Evolutionary conservation across 495 filamentous ascomycete species (phyloP).

Genomic region (Neurospora sublineolata): DNA sequence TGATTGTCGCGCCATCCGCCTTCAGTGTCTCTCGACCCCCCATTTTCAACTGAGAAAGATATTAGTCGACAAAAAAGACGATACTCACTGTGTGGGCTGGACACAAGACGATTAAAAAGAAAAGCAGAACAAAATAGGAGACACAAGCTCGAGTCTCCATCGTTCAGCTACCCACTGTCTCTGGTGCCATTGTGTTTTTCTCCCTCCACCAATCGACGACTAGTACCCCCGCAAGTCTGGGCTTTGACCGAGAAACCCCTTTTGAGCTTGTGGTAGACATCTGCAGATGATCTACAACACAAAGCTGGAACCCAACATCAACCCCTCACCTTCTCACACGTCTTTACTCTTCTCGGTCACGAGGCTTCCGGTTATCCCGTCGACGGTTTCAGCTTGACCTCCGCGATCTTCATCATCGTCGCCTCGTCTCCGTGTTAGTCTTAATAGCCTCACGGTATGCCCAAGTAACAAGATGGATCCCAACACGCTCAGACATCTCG

Average conservation of each 20-base stretch:
- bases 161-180: background rate
- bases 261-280: background rate
- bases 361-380: background rate
- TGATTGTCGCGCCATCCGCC: background rate
- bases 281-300: background rate
- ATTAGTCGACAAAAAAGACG: background rate
- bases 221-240: background rate
- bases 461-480: slow-evolving; percentile 20
- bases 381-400: background rate
- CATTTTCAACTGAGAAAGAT: background rate
- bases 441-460: slow-evolving; percentile 10
- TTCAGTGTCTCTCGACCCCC: background rate
- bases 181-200: background rate
- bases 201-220: background rate
- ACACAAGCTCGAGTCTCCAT: background rate
- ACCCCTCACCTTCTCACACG: background rate
- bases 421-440: background rate
- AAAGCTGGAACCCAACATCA: background rate
- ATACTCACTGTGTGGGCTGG: background rate
- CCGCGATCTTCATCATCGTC: background rate
- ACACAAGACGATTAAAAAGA: background rate
- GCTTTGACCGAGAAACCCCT: background rate
- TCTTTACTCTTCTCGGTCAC: background rate
- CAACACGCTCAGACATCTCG: slow-evolving; percentile 20
- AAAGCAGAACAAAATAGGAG: background rate